Percentiles rank a stretch among this genome's conserved stretches.
Conservation (phyloP, 139 green algal species). For the Tetradesmus obliquus region DNA sequence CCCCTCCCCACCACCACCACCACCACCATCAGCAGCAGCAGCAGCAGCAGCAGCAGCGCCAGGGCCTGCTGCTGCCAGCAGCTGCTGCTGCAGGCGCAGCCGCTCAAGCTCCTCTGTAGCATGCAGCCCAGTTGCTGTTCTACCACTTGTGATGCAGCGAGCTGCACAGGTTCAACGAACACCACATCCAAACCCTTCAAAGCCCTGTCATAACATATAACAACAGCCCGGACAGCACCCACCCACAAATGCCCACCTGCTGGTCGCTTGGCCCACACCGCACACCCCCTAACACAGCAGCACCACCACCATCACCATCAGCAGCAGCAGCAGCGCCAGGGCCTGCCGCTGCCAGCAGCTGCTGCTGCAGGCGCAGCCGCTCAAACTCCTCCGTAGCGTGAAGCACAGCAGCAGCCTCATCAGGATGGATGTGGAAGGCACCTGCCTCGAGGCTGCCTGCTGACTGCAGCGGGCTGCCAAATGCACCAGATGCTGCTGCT, state of each 20-base stretch:
- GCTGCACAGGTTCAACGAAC: too few relatives aligned
- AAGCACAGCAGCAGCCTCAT: conserved; percentile 18
- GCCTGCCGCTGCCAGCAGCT: conserved; percentile 13
- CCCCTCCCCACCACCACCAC: too few relatives aligned
- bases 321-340: conserved; percentile 1
- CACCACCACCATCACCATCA: neutral
- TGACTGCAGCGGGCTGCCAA: neutral
- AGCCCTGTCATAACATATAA: too few relatives aligned
- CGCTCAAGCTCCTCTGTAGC: conserved; percentile 28
- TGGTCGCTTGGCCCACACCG: neutral
- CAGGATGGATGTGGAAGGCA: neutral
- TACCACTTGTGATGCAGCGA: neutral
- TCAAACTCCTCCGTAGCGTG: conserved; percentile 31
- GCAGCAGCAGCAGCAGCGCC: conserved; percentile 4
- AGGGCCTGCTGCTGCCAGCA: neutral
- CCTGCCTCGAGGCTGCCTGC: conserved; percentile 15
- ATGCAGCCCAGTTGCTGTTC: neutral
- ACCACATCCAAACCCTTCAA: too few relatives aligned
- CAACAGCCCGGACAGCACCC: too few relatives aligned
- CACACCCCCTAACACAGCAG: neutral
- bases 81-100: conserved; percentile 4
- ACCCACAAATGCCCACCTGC: neutral
- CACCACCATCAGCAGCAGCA: too few relatives aligned
- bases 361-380: conserved; percentile 1
- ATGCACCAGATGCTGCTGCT: neutral